These are phyloP conservation scores for Fagus crenata DNA, from an alignment of 306 rosid species.

Conservation along the genomic window DNA sequence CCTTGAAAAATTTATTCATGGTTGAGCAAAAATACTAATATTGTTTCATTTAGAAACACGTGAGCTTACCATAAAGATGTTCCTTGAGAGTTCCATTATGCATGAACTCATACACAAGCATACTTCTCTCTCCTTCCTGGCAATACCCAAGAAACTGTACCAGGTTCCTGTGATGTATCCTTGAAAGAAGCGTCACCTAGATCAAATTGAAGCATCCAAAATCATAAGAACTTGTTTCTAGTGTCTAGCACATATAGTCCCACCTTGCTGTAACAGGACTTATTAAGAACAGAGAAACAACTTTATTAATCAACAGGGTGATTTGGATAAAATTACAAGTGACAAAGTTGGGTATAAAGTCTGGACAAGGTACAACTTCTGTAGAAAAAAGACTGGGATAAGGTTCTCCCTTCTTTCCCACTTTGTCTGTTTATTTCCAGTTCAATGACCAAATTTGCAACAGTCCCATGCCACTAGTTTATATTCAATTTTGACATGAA, in stretches of 20 bases:
- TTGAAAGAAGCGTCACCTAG: slow-evolving; percentile 91
- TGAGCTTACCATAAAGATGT: slow-evolving; percentile 84
- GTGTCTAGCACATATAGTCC: not conserved
- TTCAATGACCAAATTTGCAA: not conserved
- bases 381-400: not conserved
- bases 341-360: not conserved
- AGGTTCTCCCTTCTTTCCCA: not conserved
- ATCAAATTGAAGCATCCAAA: slow-evolving; percentile 24
- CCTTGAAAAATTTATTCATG: slow-evolving; percentile 44
- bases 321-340: not conserved
- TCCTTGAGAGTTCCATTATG: slow-evolving; percentile 98
- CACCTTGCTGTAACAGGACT: not conserved
- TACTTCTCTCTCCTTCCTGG: slow-evolving; percentile 75
- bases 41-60: slow-evolving; percentile 25
- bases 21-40: slow-evolving; percentile 20
- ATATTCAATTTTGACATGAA: not conserved
- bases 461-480: slow-evolving; percentile 19
- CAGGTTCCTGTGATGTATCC: slow-evolving; percentile 96
- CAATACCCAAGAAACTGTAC: slow-evolving; percentile 92
- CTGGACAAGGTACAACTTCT: not conserved
- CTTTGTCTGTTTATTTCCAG: not conserved
- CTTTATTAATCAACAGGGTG: not conserved
- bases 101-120: slow-evolving; percentile 97
- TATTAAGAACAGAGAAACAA: not conserved
- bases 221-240: not conserved